Evolutionary conservation across 345 rosid genomes (phyloP).

Genomic region (Populus deltoides): DNA sequence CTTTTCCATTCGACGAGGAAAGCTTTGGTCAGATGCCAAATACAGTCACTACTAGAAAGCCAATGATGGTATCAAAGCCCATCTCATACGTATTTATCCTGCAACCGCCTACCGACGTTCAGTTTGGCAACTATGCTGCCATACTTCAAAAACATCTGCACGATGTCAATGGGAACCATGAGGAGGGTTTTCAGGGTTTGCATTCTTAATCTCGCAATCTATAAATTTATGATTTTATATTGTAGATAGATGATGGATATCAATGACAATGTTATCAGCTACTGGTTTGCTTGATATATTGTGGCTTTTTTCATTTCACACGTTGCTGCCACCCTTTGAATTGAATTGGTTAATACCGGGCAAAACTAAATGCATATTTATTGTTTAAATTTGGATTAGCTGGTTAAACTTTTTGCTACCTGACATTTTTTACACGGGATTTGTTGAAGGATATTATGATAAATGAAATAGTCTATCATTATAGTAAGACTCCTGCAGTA

Average conservation of each 20-base stretch:
- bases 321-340: background rate
- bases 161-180: background rate
- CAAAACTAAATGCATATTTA: too few relatives aligned
- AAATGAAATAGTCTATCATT: too few relatives aligned
- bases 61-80: constrained; percentile 56
- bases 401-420: too few relatives aligned
- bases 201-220: background rate
- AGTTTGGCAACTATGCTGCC: constrained; percentile 47
- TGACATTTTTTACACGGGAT: too few relatives aligned
- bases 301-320: background rate
- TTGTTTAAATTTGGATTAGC: too few relatives aligned
- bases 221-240: background rate
- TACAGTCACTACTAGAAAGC: constrained; percentile 35
- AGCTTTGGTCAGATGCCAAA: constrained; percentile 60
- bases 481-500: too few relatives aligned
- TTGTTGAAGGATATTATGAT: too few relatives aligned
- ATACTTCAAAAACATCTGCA: constrained; percentile 33
- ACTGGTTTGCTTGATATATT: background rate
- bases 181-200: background rate
- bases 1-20: constrained; percentile 62
- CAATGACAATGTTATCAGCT: background rate
- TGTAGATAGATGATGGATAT: background rate
- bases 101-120: constrained; percentile 55
- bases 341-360: background rate
- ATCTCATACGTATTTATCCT: constrained; percentile 65